Evolutionary conservation across 2,329 filamentous ascomycete genomes (phyloP).

Genomic region (Elsinoe australis): DNA sequence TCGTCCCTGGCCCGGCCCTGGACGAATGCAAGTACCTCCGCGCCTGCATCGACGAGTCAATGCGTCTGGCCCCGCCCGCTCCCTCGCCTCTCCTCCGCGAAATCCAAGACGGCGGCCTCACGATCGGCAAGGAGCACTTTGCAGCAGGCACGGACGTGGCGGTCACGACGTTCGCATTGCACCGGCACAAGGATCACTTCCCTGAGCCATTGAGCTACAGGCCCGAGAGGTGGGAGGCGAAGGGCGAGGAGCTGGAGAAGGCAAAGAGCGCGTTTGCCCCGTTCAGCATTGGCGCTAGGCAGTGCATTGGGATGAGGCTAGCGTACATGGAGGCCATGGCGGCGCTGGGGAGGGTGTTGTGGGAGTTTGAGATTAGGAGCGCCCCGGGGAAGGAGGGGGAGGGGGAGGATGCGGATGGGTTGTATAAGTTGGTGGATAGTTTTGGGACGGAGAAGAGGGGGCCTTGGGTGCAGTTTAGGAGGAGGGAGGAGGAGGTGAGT

Average conservation of each 20-base stretch:
- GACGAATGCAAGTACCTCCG: slow-evolving; percentile 19
- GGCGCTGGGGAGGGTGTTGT: slow-evolving; percentile 24
- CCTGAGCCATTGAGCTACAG: background rate
- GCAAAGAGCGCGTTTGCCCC: slow-evolving; percentile 62
- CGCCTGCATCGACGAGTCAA: slow-evolving; percentile 21
- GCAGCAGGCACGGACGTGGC: background rate
- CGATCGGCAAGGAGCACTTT: slow-evolving; percentile 16
- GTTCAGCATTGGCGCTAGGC: slow-evolving; percentile 61
- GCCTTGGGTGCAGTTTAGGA: slow-evolving; percentile 52
- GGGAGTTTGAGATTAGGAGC: slow-evolving; percentile 25
- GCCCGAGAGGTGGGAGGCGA: slow-evolving; percentile 13
- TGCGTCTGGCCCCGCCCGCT: slow-evolving; percentile 23
- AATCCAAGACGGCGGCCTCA: slow-evolving; percentile 19
- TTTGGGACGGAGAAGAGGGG: slow-evolving; percentile 69
- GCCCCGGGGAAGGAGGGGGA: slow-evolving; percentile 36
- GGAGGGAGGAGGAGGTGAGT: too few species aligned
- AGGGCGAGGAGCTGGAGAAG: slow-evolving; percentile 21
- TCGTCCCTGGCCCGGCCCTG: slow-evolving; percentile 10
- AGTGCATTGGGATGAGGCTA: slow-evolving; percentile 58
- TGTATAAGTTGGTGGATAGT: slow-evolving; percentile 64
- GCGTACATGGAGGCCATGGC: slow-evolving; percentile 26
- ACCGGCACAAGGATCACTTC: slow-evolving; percentile 5
- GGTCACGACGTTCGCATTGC: slow-evolving; percentile 2
- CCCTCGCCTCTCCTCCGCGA: slow-evolving; percentile 22
- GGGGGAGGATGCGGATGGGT: slow-evolving; percentile 47